These are phyloP conservation scores for Mycena metata DNA, from an alignment of 768 basidiomycete genomes.

Conservation along the genomic window DNA sequence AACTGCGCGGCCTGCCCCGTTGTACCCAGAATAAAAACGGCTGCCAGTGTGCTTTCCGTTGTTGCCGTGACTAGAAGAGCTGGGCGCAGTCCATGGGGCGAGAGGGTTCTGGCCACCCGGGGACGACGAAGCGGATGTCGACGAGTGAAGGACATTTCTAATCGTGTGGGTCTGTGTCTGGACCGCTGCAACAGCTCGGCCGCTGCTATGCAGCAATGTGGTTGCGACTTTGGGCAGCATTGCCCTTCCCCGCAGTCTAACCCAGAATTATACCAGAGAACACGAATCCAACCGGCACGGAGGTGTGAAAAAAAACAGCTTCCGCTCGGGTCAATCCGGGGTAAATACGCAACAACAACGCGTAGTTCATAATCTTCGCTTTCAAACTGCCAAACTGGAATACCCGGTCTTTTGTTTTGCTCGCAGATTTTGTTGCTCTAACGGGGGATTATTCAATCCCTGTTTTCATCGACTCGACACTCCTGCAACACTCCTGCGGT, in stretches of 20 bases:
- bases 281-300: conserved; percentile 11
- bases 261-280: conserved; percentile 3
- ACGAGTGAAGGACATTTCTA: conserved; percentile 81
- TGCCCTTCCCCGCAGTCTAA: conserved; percentile 21
- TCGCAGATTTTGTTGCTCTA: background rate
- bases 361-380: too few species aligned
- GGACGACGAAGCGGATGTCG: conserved; percentile 55
- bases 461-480: background rate
- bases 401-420: too few species aligned
- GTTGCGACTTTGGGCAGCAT: conserved; percentile 91
- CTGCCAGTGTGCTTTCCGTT: conserved; percentile 78
- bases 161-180: conserved; percentile 80
- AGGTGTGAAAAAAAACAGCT: background rate
- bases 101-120: conserved; percentile 45
- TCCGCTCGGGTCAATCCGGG: conserved; percentile 4
- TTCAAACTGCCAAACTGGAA: too few species aligned
- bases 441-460: background rate
- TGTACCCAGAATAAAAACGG: conserved; percentile 77
- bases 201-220: conserved; percentile 81
- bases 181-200: conserved; percentile 81
- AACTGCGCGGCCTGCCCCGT: conserved; percentile 75
- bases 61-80: conserved; percentile 64
- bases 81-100: conserved; percentile 59
- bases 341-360: background rate
- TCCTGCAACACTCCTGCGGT: too few species aligned